Evolutionary conservation across 2,329 filamentous ascomycete species (phyloP), one percentile per base, ranked within the genome.

Genomic region (Chaetomiaceae sp.): DNA sequence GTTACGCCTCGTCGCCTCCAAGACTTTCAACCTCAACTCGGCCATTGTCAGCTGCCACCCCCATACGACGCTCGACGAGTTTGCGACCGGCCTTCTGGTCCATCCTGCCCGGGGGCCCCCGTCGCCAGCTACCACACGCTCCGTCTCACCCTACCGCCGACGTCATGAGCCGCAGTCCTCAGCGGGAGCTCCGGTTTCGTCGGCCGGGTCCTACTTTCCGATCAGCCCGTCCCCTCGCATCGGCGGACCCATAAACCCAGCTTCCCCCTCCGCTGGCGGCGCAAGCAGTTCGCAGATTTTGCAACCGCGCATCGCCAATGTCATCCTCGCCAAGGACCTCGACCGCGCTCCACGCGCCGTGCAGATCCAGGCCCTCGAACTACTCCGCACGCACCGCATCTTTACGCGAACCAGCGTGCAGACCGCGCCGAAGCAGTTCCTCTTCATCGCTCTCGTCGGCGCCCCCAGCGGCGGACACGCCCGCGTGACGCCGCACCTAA

Each of bases 321-420:
- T 96, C 10, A 75, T 97, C 19, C 78, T 99, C 46, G 88, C 87
- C 2, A 86, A 83, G 59, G 82, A 95, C 64, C 80, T 97, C 46
- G 83, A 96, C 65, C 72, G 73, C 45, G 86, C 89, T 0, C 78
- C 79, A n/a, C 76, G 81, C 31, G 78, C 81, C 48, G 83, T 97
- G 10, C 93, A 99, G 69, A 84, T 93, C 39, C 90, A 96, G 66
- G 86, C 72, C 2, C 69, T 82, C 21, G 74, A 95, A 77, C 80
- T 97, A 9, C 81, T 97, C 50, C 85, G 88, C 47, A 87, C 85
- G 0, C 84, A 82, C 53, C 83, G 88, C 55, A 83, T 95, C 62
- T 87, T 86, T 62, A 90, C 86, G 3, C 81, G 83, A 55, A 87
- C 82, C 2, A 82, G 83, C 17, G 81, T 89, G 39, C 83, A 95